Evolutionary conservation across 2,329 filamentous ascomycete genomes (phyloP).

Genomic region (Coniochaeta hoffmannii): DNA sequence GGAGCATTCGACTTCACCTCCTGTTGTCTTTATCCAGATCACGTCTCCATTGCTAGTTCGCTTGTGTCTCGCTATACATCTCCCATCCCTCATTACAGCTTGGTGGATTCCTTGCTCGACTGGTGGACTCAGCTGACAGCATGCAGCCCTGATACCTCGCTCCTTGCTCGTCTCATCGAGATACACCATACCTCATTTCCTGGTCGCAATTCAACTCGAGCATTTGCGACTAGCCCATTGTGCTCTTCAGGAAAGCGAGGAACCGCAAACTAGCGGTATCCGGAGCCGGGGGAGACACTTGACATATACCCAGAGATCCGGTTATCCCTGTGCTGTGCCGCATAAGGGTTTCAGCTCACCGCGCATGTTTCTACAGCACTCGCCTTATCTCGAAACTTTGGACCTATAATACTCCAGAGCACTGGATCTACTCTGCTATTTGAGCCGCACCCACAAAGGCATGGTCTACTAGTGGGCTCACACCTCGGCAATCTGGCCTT

Average conservation of each 20-base stretch:
- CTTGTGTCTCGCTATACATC: too few relatives aligned
- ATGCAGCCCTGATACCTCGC: too few relatives aligned
- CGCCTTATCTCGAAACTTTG: neutral
- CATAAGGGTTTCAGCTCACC: neutral
- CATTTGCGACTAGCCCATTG: neutral
- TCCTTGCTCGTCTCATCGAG: too few relatives aligned
- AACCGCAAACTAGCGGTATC: neutral
- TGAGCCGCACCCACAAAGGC: constrained; percentile 1
- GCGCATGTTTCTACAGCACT: neutral
- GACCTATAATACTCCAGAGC: neutral
- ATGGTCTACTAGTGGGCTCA: constrained; percentile 1
- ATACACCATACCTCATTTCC: too few relatives aligned
- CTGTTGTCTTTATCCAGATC: too few relatives aligned
- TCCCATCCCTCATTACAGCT: too few relatives aligned
- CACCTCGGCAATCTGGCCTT: neutral
- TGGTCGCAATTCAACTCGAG: too few relatives aligned
- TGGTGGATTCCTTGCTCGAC: too few relatives aligned
- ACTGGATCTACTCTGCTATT: neutral
- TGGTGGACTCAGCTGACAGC: too few relatives aligned
- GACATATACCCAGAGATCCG: neutral
- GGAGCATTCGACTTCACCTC: too few relatives aligned
- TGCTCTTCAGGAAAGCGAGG: neutral
- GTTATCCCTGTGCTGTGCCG: neutral
- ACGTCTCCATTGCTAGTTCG: too few relatives aligned
- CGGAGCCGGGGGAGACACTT: neutral